Evolutionary conservation across 139 green algal genomes (phyloP).

Genomic region (Deuterostichococcus epilithicus): DNA sequence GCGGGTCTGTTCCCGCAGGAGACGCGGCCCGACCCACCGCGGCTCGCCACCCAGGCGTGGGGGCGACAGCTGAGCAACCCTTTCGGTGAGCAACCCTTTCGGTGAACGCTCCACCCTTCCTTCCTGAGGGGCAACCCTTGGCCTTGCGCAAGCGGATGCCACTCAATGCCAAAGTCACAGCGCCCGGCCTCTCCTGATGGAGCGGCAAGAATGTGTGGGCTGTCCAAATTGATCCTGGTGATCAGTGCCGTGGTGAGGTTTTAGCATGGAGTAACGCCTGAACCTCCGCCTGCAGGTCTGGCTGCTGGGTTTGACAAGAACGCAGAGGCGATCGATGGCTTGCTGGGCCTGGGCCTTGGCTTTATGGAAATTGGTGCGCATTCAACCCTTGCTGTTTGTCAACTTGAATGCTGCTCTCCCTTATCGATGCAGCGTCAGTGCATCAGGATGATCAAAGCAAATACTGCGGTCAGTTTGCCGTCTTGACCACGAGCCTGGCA

Average conservation of each 20-base stretch:
- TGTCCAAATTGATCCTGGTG: no score
- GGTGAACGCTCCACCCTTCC: no score
- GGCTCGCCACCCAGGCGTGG: constrained; percentile 67
- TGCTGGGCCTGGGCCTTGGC: constrained; percentile 89
- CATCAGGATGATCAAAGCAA: background rate
- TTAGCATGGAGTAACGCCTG: no score
- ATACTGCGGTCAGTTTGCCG: background rate
- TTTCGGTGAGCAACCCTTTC: constrained; percentile 53
- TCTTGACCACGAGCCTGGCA: constrained; percentile 23
- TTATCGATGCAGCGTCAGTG: background rate
- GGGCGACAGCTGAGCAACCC: constrained; percentile 83
- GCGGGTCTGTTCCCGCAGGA: constrained; percentile 67
- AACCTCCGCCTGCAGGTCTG: constrained; percentile 55
- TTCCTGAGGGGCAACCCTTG: no score
- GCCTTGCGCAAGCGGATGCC: no score
- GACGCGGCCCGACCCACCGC: constrained; percentile 53
- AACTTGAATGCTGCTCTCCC: background rate
- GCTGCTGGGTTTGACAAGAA: constrained; percentile 98
- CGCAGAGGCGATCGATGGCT: constrained; percentile 68
- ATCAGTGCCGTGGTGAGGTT: no score
- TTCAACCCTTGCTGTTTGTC: constrained; percentile 2
- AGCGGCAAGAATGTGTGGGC: no score
- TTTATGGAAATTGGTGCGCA: constrained; percentile 87
- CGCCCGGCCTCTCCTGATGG: no score
- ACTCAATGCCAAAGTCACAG: no score